A percentile compares a stretch with the other conserved stretches of the same genome.
Evolutionary conservation across 192 early-diverging fungal genomes (phyloP).

Genomic region (Backusella sp.): DNA sequence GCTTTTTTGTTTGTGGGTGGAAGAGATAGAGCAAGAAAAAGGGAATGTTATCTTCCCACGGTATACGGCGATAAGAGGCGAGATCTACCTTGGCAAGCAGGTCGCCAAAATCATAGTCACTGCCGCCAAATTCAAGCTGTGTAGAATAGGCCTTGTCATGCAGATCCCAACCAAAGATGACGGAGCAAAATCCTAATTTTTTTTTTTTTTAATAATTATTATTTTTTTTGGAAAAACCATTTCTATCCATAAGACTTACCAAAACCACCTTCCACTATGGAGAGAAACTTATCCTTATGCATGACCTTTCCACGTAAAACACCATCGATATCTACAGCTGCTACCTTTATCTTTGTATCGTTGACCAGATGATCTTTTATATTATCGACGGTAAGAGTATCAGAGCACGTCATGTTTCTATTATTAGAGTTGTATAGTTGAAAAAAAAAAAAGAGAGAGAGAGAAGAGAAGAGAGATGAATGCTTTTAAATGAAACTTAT

Average conservation of each 20-base stretch:
- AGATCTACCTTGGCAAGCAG: slow-evolving; percentile 66
- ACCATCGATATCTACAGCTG: slow-evolving; percentile 74
- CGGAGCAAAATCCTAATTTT: slow-evolving; percentile 80
- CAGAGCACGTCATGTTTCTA: neutral
- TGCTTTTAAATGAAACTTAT: neutral
- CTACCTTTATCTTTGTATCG: slow-evolving; percentile 57
- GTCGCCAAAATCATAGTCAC: slow-evolving; percentile 51
- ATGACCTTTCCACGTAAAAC: slow-evolving; percentile 74
- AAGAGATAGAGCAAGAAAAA: slow-evolving; percentile 70
- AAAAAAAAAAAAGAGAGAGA: neutral
- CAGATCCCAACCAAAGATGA: slow-evolving; percentile 82
- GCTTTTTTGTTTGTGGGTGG: slow-evolving; percentile 52
- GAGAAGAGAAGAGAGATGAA: neutral
- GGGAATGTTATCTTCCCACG: slow-evolving; percentile 73
- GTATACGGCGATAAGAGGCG: slow-evolving; percentile 62
- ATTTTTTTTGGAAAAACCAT: too few relatives aligned
- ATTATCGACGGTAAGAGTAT: slow-evolving; percentile 18
- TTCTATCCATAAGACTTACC: slow-evolving; percentile 42
- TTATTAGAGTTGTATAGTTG: neutral
- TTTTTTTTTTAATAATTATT: too few relatives aligned
- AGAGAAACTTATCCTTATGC: slow-evolving; percentile 64
- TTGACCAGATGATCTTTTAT: slow-evolving; percentile 36
- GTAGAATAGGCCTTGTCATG: slow-evolving; percentile 65
- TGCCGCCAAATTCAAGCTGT: slow-evolving; percentile 14
- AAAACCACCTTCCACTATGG: slow-evolving; percentile 61